Base-by-base conservation (phyloP, 164 flowering plant genomes). In the Chimonanthus praecox region DNA sequence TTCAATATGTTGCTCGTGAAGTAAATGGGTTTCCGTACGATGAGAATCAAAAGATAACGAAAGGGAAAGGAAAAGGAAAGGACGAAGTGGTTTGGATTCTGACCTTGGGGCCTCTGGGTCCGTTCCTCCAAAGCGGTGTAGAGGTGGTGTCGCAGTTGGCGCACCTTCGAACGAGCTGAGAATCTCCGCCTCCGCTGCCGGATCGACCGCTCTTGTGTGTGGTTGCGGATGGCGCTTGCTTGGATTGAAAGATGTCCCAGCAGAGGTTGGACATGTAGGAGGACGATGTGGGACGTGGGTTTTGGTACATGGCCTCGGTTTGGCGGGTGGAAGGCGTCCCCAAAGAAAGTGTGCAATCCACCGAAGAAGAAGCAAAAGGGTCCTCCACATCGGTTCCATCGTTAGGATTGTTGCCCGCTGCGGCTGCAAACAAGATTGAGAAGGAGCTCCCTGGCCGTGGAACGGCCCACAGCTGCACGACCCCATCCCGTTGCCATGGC, bases 71-170 rank as follows among this genome's bases (percentile, higher is more conserved):
- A 65, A 45, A 65, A n/a, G 43, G 67, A 49, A 20, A 21, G 43
- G 16, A 54, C 16, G 11, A 33, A 33, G 33, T 54, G 16, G 60
- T 10, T 10, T 54, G 60, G 10, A 54, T 18, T 20, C n/a, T 11
- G 6, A 90, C 98, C 97, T 96, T 96, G 0, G 98, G 99, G 71
- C 99, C 99, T 76, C 92, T 80, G 0, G 99, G 99, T 15, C 99
- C 99, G 67, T 96, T 96, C 20, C 99, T 82, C 99, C 99, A 96
- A 3, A 96, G 94, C 0, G 99, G 99, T 4, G 99, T 96, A 8
- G 99, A 92, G 44, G 99, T 96, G 71, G 99, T 94, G 84, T 94
- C 99, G 69, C 99, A 96, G 79, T 92, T 96, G 73, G 99, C 96
- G 65, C 99, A 96, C 3, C 99, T 87, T 45, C 99, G 92, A 60